phyloP scores from a whole-genome alignment of 306 rosid genomes.

The Datisca glomerata region DNA sequence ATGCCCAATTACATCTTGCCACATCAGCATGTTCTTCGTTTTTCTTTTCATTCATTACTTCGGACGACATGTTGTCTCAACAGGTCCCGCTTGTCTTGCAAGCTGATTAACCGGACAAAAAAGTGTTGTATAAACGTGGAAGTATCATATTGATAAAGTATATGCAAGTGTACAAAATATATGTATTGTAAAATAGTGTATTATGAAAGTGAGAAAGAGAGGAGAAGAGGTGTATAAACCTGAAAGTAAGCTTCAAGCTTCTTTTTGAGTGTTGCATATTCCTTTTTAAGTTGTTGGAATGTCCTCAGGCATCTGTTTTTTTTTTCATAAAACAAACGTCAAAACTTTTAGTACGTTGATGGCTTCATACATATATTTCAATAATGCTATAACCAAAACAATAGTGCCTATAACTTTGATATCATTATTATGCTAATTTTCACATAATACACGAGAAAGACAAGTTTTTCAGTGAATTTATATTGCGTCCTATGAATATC shows the following conservation, averaged over 20 bases:
- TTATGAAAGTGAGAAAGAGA: background rate
- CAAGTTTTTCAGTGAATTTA: no score
- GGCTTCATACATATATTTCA: no score
- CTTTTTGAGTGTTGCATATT: conserved; percentile 60
- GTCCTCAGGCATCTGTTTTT: conserved; percentile 60
- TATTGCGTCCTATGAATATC: no score
- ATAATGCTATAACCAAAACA: no score
- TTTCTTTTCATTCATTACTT: no score
- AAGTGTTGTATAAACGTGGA: background rate
- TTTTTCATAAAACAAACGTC: conserved; percentile 5
- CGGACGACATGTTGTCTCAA: conserved; percentile 37
- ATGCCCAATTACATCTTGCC: no score
- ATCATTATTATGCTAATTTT: no score
- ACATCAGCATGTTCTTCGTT: no score
- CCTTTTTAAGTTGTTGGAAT: conserved; percentile 75
- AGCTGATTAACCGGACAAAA: conserved; percentile 22
- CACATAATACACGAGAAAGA: no score
- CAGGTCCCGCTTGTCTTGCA: conserved; percentile 53
- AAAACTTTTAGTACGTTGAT: conserved; percentile 3
- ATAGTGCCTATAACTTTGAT: no score
- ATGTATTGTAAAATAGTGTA: no score
- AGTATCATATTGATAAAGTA: background rate
- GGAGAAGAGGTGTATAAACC: conserved; percentile 24
- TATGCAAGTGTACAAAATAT: background rate
- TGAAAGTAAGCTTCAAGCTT: conserved; percentile 91